Conservation (phyloP, 2,329 filamentous ascomycete genomes). For the Magnaporthiopsis poae region DNA sequence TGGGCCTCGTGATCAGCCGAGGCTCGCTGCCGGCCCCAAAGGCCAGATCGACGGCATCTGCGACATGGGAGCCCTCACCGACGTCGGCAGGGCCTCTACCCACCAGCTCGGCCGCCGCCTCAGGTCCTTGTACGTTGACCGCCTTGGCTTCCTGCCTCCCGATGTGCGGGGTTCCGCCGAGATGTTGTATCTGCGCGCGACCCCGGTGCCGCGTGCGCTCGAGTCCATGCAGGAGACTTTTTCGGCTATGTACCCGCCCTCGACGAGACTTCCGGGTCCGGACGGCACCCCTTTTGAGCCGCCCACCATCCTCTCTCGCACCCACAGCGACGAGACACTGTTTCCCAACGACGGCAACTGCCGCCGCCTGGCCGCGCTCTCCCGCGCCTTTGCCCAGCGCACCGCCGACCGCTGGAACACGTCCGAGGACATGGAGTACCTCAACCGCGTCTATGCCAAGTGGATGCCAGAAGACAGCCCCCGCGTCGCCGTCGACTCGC, state of each 20-base stretch:
- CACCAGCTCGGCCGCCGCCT: constrained; percentile 58
- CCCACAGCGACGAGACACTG: constrained; percentile 62
- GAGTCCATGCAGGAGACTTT: constrained; percentile 71
- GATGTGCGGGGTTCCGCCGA: constrained; percentile 38
- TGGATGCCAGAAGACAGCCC: constrained; percentile 69
- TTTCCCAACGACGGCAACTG: constrained; percentile 71
- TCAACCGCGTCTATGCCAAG: constrained; percentile 66
- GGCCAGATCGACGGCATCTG: constrained; percentile 74
- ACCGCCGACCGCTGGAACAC: constrained; percentile 65
- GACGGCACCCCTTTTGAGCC: constrained; percentile 35
- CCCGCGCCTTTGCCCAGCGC: constrained; percentile 60
- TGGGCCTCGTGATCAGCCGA: constrained; percentile 57
- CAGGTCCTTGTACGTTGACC: constrained; percentile 63
- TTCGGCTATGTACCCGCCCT: constrained; percentile 60
- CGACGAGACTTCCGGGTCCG: constrained; percentile 25
- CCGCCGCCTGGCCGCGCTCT: constrained; percentile 59
- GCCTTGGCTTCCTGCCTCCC: constrained; percentile 59
- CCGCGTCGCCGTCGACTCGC: constrained; percentile 70
- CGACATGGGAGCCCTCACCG: constrained; percentile 66
- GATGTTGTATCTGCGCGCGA: constrained; percentile 63
- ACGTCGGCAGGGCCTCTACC: constrained; percentile 63
- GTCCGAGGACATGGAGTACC: constrained; percentile 70
- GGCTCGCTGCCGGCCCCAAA: constrained; percentile 55
- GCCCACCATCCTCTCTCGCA: constrained; percentile 56
- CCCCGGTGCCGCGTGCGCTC: constrained; percentile 63